Evolutionary conservation across 768 basidiomycete species (phyloP).

Genomic region (Mycena alexandri): DNA sequence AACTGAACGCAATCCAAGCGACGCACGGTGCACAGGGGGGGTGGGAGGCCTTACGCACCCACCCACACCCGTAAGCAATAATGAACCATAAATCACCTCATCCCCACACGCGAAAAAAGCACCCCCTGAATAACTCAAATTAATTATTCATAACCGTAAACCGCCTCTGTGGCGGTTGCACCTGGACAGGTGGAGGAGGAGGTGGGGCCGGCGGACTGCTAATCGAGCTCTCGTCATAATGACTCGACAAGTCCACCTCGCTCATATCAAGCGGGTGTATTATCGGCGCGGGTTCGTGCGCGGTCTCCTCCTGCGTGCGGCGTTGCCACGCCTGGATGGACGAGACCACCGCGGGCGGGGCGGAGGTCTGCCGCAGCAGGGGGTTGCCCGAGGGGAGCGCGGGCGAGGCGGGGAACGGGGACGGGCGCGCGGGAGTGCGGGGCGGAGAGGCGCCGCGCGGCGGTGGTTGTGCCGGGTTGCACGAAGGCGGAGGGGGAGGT

Average conservation of each 20-base stretch:
- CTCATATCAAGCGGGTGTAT: conserved; percentile 43
- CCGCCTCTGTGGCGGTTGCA: conserved; percentile 43
- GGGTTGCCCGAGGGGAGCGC: conserved; percentile 34
- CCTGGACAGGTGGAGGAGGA: conserved; percentile 39
- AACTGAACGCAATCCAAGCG: too few species aligned
- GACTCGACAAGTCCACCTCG: conserved; percentile 48
- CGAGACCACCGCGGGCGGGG: conserved; percentile 31
- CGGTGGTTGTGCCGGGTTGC: neutral
- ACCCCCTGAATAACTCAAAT: conserved; percentile 7
- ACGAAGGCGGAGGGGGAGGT: neutral
- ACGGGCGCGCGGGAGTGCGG: conserved; percentile 22
- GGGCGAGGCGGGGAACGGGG: conserved; percentile 37
- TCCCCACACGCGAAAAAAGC: neutral
- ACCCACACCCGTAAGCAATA: conserved; percentile 2
- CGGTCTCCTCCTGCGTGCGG: conserved; percentile 44
- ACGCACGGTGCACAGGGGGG: too few species aligned
- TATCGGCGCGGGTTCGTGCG: conserved; percentile 37
- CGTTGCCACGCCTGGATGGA: conserved; percentile 49
- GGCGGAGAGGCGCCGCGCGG: neutral
- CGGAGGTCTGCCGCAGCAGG: conserved; percentile 25
- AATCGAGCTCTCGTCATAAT: conserved; percentile 46
- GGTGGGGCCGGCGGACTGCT: conserved; percentile 40
- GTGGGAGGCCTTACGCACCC: neutral
- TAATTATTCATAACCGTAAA: conserved; percentile 52
- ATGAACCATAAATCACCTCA: neutral